Evolutionary conservation across 1,139 yeast species (phyloP), one percentile per base, ranked within the genome.

Genomic region (Saccharomyces hybrid): DNA sequence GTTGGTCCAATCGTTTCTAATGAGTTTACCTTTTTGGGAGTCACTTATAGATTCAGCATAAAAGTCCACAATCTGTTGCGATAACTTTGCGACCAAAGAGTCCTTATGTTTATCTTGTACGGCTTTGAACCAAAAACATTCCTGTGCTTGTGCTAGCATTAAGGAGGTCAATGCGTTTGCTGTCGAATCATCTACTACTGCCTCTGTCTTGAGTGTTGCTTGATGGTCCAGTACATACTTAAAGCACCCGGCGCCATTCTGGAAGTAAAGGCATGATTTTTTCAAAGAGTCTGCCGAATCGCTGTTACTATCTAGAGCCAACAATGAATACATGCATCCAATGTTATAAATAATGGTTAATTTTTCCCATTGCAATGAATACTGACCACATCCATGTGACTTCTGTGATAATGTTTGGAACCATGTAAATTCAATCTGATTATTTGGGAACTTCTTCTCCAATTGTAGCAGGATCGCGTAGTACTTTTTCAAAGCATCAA

Each of bases 111-210:
- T 73, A n/a, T 78, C 78, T 41, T 73, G 68, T 0, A 80, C 70
- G 0, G 96, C 91, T 63, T 84, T 84, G 51, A 79, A 82, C 96
- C 97, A 90, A 54, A 86, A 82, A 8, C 82, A 77, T 65, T 91
- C 97, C 68, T 90, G 97, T 0, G 97, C 95, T 63, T 89, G 96
- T 0, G 95, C 95, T 44, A 87, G 66, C 80, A 82, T 80, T 25
- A 89, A 62, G n/a, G 56, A 57, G 42, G 74, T 63, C 48, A 83
- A 64, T 2, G 80, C 70, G 6, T 70, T 70, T 11, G 81, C 61
- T 0, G 81, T 75, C n/a, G 73, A 73, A 0, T 59, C 51, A 50
- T 78, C 78, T 13, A 82, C 64, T 48, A 54, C 61, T 54, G 57
- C 59, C 52, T 55, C 69, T 42, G 42, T 59, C 55, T 63, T 52